phyloP scores from a whole-genome alignment of 495 filamentous ascomycete species.

The Xylaria longipes region DNA sequence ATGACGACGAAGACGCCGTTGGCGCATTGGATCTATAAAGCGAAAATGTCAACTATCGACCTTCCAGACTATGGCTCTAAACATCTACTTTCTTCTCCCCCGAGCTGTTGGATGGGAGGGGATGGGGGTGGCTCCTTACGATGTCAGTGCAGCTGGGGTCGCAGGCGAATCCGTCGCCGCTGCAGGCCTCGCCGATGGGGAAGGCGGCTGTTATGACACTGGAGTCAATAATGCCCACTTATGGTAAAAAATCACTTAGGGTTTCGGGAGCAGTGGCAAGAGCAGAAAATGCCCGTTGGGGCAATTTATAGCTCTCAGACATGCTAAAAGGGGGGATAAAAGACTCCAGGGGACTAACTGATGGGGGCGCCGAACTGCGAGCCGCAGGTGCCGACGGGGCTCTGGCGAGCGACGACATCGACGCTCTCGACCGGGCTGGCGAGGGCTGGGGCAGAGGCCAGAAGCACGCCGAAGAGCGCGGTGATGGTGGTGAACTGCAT shows the following conservation, averaged over 20 bases:
- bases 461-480: conserved; percentile 18
- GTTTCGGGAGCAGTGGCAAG: no score
- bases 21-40: conserved; percentile 23
- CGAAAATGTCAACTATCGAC: neutral
- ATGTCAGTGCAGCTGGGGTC: conserved; percentile 15
- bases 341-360: no score
- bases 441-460: conserved; percentile 17
- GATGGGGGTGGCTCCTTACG: neutral
- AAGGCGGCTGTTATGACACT: no score
- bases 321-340: no score
- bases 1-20: conserved; percentile 20
- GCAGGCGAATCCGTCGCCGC: conserved; percentile 10
- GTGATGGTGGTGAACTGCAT: conserved; percentile 22
- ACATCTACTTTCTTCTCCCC: neutral
- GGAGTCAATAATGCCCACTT: no score
- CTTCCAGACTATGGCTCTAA: neutral
- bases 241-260: no score
- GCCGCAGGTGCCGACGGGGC: conserved; percentile 6
- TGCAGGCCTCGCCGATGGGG: conserved; percentile 19
- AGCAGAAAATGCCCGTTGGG: no score
- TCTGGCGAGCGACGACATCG: neutral
- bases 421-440: conserved; percentile 6
- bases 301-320: no score
- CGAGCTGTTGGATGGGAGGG: neutral
- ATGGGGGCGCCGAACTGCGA: conserved; percentile 22